Evolutionary conservation across 139 green algal species (phyloP).

Genomic region (Pleodorina starrii): DNA sequence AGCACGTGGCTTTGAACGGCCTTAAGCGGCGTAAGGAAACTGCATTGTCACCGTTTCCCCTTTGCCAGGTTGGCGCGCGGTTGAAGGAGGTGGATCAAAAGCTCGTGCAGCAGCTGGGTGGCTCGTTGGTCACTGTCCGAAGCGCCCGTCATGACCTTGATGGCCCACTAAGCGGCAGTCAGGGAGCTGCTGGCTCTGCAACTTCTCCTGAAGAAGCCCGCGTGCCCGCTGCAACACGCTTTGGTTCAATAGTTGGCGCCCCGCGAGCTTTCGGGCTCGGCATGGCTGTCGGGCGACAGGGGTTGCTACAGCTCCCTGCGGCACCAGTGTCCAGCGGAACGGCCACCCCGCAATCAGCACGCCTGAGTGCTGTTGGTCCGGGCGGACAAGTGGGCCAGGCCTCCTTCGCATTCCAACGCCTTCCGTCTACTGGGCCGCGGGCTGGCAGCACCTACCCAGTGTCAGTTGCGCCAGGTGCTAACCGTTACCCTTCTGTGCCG

Average conservation of each 20-base stretch:
- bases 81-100: conserved; percentile 60
- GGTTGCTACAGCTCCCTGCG: too few species aligned
- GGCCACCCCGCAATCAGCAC: neutral
- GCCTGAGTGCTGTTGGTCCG: neutral
- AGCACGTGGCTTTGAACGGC: too few species aligned
- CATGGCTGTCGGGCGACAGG: too few species aligned
- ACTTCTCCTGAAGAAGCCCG: too few species aligned
- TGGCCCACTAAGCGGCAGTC: conserved; percentile 7
- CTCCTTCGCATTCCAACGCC: neutral
- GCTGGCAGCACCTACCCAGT: neutral
- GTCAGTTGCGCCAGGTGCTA: too few species aligned
- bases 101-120: conserved; percentile 50
- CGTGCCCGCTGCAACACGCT: too few species aligned
- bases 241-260: too few species aligned
- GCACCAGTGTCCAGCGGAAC: neutral
- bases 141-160: neutral
- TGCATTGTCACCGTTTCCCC: too few species aligned
- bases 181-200: neutral
- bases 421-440: neutral
- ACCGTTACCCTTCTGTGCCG: too few species aligned
- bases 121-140: neutral
- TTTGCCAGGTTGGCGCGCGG: conserved; percentile 43
- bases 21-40: too few species aligned
- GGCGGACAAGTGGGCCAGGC: neutral
- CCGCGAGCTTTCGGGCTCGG: too few species aligned